Base-by-base conservation (phyloP, 495 filamentous ascomycete species). In the Penicillium dipodomyicola region DNA sequence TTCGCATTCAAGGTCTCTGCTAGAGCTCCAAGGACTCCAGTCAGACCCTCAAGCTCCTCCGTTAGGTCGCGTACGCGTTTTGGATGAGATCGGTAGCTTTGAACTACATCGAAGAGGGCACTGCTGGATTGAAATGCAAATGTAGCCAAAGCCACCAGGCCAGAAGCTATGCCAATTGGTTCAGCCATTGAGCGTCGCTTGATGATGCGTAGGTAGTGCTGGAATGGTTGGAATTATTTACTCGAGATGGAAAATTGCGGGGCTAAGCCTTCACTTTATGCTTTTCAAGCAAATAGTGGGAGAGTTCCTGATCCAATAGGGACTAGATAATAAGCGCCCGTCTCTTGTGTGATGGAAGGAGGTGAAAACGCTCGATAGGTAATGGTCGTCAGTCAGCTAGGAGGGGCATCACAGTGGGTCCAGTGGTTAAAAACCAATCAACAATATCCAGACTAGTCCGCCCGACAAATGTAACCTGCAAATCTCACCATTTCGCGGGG, bases 71-170 rank as follows among this genome's bases (percentile, higher is more conserved):
- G 70, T 25, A 77, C 68, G 32, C 57, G 64, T 45, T 67, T 72
- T 45, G 67, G 64, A 52, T 73, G 68, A 30, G 60, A 69, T 30
- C 64, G 67, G 60, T 72, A 78, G 54, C 76, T 77, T n/a, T 66
- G 50, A 25, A 79, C 63, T 10, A 64, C 67, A 22, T 77, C 50
- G 54, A 71, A 74, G 17, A 80, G 69, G 6, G 56, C 41, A 40
- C 67, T 53, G 56, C 73, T 77, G 33, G 67, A 69, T 53, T 77
- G 58, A 48, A 79, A 75, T 27, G 75, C 75, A 64, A 79, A 76
- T 17, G 56, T 65, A 8, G 67, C 59, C 40, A 72, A 52, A 46
- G 43, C 23, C 11, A 46, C 22, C 2, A 46, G 20, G 12, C 43
- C 43, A 46, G 43, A 46, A 5, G 42, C 46, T 49, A 49, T 19